Base-by-base conservation (phyloP, 1,284 basidiomycete genomes). In the Somion occarium region DNA sequence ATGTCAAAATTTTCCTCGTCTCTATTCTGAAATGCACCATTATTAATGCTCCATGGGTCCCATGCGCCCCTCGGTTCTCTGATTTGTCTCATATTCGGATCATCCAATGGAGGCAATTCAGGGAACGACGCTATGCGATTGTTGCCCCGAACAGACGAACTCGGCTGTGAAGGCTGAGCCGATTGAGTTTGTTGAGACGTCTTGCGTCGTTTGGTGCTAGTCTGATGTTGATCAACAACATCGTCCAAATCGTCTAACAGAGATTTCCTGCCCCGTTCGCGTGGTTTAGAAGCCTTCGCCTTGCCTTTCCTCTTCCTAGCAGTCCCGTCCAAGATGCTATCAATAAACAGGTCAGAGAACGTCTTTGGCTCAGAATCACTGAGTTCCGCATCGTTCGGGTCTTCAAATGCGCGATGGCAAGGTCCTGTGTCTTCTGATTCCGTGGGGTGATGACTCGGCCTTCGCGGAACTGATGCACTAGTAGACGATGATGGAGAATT, bases 121-220 rank as follows among this genome's bases (percentile, higher is more conserved):
- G 46, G 46, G 24, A 48, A 48, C 11, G 45, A 25, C 22, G 15
- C 39, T 5, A 42, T 18, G 5, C 39, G 39, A 9, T 42, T 30
- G 45, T 34, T 34, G 15, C 30, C 15, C 7, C 30, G 30, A 34
- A 34, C 30, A 34, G 30, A 34, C 30, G 30, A 34, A 34, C 30
- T 37, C 23, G 45, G 12, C 11, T 18, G 19, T 9, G 11, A 5
- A 45, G 13, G 26, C 18, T 34, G 23, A 25, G 37, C 46, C 18
- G 18, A 3, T 27, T 7, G 30, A 30, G 25, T 7, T 23, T 48
- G 46, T 19, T 19, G 30, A 5, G 37, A 22, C 5, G 37, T 12
- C 38, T 48, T 48, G 18, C 37, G 27, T 20, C 46, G 46, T 22
- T 48, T 48, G 4, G 34, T 20, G 34, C 27, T 11, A 46, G 12